Base-by-base conservation (phyloP, 2,329 filamentous ascomycete species). In the Dissoconium aciculare region DNA sequence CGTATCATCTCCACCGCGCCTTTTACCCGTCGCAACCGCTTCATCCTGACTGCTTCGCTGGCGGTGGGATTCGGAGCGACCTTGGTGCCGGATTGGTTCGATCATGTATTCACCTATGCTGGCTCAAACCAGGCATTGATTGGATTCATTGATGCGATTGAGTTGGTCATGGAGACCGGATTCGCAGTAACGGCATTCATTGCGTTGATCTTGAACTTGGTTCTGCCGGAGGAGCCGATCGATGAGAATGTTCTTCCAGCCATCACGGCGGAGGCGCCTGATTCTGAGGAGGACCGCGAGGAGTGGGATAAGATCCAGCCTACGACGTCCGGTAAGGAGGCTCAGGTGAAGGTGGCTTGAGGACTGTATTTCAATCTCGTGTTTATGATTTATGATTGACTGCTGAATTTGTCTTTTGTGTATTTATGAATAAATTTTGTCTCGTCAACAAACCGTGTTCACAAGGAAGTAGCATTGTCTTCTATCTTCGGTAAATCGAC, bases 1-100 rank as follows among this genome's bases (percentile, higher is more conserved):
- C 67, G 77, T 28, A 85, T 89, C 44, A 74, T 89, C 39, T 64
- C 69, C 3, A 69, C 71, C 11, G 70, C 79, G 2, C 66, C 71
- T 0, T 85, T 87, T 51, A 83, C 70, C n/a, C 69, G 81, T 21
- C 72, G 82, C 30, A 85, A 79, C 45, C 68, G 82, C 14, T 89
- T 89, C 58, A 80, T 89, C 45, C 64, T 89, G 8, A 84, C 82
- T 0, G 76, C 78, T 0, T 71, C 75, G 0, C 60, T 89, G 17
- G 66, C 78, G 0, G 59, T 87, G 15, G 82, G 82, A 17, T 80
- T 80, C 40, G 58, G 62, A 28, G 61, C 61, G 0, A 64, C 58
- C 2, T 45, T 64, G 33, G 60, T 64, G 2, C 60, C 61, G 1
- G 51, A 33, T 26, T 51, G 48, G 48, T 49, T 50, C 42, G 30